Conservation (phyloP, 2,329 filamentous ascomycete species). For the Arthrobotrys conoides region DNA sequence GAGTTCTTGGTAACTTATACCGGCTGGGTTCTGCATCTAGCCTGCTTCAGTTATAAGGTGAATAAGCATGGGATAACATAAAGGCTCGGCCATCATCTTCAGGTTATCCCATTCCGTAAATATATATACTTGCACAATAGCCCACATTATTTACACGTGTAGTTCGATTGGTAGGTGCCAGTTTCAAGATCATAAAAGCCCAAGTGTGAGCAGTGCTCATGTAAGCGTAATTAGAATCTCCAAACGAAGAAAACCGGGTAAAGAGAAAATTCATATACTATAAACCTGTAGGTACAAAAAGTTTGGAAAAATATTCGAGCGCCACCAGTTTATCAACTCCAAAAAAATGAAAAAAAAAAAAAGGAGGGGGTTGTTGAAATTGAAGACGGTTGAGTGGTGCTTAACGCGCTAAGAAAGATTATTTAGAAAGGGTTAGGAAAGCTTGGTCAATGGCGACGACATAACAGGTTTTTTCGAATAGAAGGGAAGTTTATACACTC, state of each 20-base stretch:
- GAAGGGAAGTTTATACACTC: neutral
- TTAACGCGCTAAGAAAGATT: neutral
- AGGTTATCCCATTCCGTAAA: conserved; percentile 1
- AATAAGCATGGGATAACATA: neutral
- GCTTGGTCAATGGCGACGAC: neutral
- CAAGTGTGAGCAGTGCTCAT: neutral
- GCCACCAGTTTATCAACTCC: conserved; percentile 10
- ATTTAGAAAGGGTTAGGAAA: neutral
- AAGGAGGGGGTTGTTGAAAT: neutral
- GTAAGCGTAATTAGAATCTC: too few relatives aligned
- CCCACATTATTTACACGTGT: neutral
- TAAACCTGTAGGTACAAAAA: neutral
- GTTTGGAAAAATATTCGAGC: neutral
- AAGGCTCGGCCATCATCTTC: too few relatives aligned
- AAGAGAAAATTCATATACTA: neutral
- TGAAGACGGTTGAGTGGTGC: neutral
- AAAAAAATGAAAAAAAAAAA: neutral
- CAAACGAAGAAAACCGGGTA: neutral
- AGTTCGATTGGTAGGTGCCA: neutral
- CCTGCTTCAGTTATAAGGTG: too few relatives aligned
- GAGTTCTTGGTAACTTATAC: too few relatives aligned
- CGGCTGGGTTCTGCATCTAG: too few relatives aligned
- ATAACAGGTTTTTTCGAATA: neutral
- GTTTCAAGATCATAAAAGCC: neutral
- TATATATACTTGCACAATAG: neutral